Percentiles rank a stretch among this genome's conserved stretches.
Evolutionary conservation across 73 alveolate species (phyloP).

Genomic region (Breviolum minutum): DNA sequence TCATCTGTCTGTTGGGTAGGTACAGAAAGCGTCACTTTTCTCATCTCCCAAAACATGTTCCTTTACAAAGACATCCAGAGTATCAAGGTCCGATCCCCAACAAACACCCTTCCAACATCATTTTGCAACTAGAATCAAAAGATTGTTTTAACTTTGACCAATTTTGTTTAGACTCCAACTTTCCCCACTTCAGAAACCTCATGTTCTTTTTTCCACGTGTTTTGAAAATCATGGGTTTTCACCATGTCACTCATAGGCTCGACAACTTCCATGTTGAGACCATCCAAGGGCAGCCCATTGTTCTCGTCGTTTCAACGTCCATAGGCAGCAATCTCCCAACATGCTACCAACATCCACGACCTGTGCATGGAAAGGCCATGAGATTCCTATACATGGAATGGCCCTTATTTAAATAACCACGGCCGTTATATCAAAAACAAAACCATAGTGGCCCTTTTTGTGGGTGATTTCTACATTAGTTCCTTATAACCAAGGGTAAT

Average conservation of each 20-base stretch:
- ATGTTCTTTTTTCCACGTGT: no score
- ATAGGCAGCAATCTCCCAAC: slow-evolving; percentile 74
- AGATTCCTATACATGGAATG: neutral
- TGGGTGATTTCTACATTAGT: no score
- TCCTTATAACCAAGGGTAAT: no score
- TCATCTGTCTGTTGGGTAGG: neutral
- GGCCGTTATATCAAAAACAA: no score
- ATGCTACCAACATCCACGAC: slow-evolving; percentile 76
- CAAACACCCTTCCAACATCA: no score
- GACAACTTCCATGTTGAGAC: neutral
- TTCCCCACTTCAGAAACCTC: no score
- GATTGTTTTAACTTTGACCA: neutral
- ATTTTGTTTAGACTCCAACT: neutral
- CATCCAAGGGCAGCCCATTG: neutral
- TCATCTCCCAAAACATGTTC: neutral
- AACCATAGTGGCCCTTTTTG: no score
- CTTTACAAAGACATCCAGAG: neutral
- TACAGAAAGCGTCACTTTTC: neutral
- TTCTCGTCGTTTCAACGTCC: slow-evolving; percentile 28
- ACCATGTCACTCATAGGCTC: slow-evolving; percentile 12
- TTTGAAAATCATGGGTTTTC: no score
- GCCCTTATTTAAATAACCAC: neutral
- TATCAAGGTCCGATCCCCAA: no score
- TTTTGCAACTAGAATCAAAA: no score
- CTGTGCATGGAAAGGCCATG: neutral